phyloP scores from a whole-genome alignment of 805 yeast genomes.

The Metschnikowia reukaufii region DNA sequence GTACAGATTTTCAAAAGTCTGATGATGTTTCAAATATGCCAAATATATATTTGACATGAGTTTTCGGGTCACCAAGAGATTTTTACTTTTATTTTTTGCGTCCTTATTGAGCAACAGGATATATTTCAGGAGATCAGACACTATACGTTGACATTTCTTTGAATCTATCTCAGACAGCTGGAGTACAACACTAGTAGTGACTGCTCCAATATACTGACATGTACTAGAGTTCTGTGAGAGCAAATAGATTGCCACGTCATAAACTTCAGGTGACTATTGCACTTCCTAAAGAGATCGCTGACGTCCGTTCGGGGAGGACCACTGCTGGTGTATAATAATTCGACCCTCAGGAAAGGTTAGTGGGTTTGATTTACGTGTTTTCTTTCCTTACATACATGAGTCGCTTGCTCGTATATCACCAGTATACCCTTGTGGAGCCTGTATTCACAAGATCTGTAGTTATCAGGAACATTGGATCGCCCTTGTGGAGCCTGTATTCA shows the following conservation, averaged over 20 bases:
- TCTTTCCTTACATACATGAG: slow-evolving; percentile 8
- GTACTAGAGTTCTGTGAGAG: slow-evolving; percentile 43
- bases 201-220: slow-evolving; percentile 76
- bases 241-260: slow-evolving; percentile 55
- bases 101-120: slow-evolving; percentile 5
- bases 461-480: neutral
- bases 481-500: neutral
- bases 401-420: slow-evolving; percentile 10
- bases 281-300: slow-evolving; percentile 58
- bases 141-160: slow-evolving; percentile 9
- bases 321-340: slow-evolving; percentile 43
- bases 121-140: slow-evolving; percentile 10
- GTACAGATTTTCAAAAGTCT: slow-evolving; percentile 40
- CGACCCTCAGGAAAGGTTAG: slow-evolving; percentile 31
- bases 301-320: slow-evolving; percentile 33
- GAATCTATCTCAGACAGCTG: slow-evolving; percentile 29
- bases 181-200: slow-evolving; percentile 68
- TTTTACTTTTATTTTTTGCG: neutral
- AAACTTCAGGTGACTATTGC: slow-evolving; percentile 59
- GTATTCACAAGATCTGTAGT: neutral
- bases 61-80: slow-evolving; percentile 51
- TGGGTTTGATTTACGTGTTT: neutral
- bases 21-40: slow-evolving; percentile 42
- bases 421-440: slow-evolving; percentile 4
- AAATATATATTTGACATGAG: slow-evolving; percentile 55